These are phyloP conservation scores for Diaporthe sp. DNA, from an alignment of 2,329 filamentous ascomycete species.

Conservation along the genomic window DNA sequence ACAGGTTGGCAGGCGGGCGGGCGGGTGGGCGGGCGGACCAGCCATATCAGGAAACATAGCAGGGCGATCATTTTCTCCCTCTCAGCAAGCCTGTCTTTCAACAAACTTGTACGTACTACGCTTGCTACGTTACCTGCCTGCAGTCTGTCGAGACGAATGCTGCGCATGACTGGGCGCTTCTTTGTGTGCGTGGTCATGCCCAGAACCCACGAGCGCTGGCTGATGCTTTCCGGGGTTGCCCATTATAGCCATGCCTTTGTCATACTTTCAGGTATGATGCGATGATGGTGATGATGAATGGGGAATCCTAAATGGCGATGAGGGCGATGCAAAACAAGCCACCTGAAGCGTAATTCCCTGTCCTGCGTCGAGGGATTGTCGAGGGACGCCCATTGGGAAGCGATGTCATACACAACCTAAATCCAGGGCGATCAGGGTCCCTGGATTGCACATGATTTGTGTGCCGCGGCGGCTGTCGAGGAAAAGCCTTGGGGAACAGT, in stretches of 20 bases:
- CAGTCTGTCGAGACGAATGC: neutral
- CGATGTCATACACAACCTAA: slow-evolving; percentile 16
- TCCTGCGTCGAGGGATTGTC: neutral
- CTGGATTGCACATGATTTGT: neutral
- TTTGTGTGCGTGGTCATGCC: neutral
- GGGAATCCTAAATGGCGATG: slow-evolving; percentile 7
- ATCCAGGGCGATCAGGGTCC: neutral
- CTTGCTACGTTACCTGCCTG: neutral
- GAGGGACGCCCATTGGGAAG: neutral
- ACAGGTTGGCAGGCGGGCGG: neutral
- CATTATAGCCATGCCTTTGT: neutral
- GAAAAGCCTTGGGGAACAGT: slow-evolving; percentile 11
- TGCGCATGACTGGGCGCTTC: neutral
- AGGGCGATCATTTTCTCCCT: neutral
- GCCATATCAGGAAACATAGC: neutral
- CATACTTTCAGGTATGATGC: neutral
- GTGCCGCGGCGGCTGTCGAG: neutral
- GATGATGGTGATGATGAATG: neutral
- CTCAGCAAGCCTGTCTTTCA: neutral
- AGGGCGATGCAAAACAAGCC: slow-evolving; percentile 12
- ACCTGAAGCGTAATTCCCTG: slow-evolving; percentile 6
- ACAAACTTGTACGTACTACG: neutral
- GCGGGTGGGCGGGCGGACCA: neutral
- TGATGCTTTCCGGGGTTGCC: neutral
- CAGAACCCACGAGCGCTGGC: neutral